Evolutionary conservation across 805 yeast genomes (phyloP).

Genomic region (Kodamaea sagamina): DNA sequence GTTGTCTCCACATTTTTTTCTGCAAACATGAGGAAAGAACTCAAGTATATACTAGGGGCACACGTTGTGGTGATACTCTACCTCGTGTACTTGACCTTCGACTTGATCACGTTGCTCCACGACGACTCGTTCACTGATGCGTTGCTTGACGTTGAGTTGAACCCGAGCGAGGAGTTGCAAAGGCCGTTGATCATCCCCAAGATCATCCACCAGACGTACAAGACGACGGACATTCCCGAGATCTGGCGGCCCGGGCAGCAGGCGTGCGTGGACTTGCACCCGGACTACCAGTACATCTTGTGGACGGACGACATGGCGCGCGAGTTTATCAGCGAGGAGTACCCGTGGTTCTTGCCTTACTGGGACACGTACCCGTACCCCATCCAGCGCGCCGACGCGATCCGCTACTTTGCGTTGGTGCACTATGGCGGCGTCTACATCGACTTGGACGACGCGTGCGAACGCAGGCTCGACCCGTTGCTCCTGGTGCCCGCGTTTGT

Average conservation of each 20-base stretch:
- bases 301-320: conserved; percentile 90
- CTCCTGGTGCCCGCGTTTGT: conserved; percentile 83
- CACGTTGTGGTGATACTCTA: conserved; percentile 57
- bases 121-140: conserved; percentile 72
- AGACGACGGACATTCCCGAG: conserved; percentile 74
- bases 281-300: conserved; percentile 81
- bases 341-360: conserved; percentile 82
- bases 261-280: conserved; percentile 74
- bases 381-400: conserved; percentile 88
- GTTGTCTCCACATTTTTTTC: conserved; percentile 2
- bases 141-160: conserved; percentile 60
- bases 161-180: conserved; percentile 49
- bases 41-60: conserved; percentile 58
- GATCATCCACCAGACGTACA: conserved; percentile 92
- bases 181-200: conserved; percentile 72
- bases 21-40: conserved; percentile 59
- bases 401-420: conserved; percentile 78
- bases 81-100: conserved; percentile 64
- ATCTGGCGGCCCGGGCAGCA: conserved; percentile 79
- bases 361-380: conserved; percentile 79
- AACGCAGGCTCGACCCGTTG: conserved; percentile 74
- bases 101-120: conserved; percentile 69
- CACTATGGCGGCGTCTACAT: conserved; percentile 90
- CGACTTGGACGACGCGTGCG: conserved; percentile 89
- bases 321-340: conserved; percentile 74